Evolutionary conservation across 2,329 filamentous ascomycete species (phyloP), one percentile per base, ranked within the genome.

Genomic region (Pestalotiopsis sp.): DNA sequence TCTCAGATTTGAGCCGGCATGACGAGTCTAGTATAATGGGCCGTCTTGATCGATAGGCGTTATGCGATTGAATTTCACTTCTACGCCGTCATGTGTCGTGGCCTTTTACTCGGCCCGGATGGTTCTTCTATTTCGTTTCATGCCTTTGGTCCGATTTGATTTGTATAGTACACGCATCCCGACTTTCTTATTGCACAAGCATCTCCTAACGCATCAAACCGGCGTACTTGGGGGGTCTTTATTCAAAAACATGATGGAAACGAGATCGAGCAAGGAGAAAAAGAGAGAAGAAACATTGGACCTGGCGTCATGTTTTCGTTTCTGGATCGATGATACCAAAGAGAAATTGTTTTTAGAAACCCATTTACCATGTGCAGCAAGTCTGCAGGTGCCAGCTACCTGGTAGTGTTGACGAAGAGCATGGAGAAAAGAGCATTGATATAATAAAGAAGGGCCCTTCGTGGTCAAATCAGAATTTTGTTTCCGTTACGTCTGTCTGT

Each of bases 91-190:
- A 52, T 27, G 7, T 6, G 57, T 11, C 27, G 25, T 17, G 23
- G 23, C 23, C 14, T 23, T 59, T 12, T 23, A 14, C 11, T 59
- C 57, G 20, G 57, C 57, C 20, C 20, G 20, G 45, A 5, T 52
- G 45, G 57, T 11, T 59, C 7, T 27, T 59, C 23, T 27, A 36
- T 36, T 52, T 17, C 45, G 45, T 14, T 14, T 17, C 20, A 59
- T 27, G 23, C 20, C 27, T 64, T 31, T 65, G 49, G 49, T 56
- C n/a, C 25, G 23, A 39, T 38, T 23, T 56, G 45, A 52, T 65
- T 31, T 65, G 63, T 65, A 65, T 58, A 65, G 63, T 65, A 65
- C 45, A 31, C 36, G 7, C 61, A 64, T 58, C 12, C 11, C 45
- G 45, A 6, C n/a, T 52, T 36, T 36, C n/a, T 56, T 65, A 45